Evolutionary conservation across 352 stramenopile species (phyloP), one percentile per base, ranked within the genome.

Genomic region (Globisporangium recalcitrans): DNA sequence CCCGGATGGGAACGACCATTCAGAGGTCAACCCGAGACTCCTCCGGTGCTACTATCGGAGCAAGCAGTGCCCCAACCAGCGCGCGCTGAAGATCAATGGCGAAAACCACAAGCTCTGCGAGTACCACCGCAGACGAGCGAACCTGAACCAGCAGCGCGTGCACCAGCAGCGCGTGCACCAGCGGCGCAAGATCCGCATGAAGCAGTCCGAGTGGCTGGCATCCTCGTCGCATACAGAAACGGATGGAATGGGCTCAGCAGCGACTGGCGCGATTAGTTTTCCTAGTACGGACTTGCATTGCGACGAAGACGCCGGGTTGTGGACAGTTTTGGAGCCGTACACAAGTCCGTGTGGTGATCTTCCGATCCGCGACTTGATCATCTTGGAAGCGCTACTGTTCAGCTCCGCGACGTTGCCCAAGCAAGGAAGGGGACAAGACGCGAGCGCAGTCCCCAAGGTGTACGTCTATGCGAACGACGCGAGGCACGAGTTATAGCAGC

Each of bases 81-180:
- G 73, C 48, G 71, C 73, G 9, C 53, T 70, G 58, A 81, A 81
- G 42, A 57, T 72, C 27, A 79, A 77, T 49, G 71, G 74, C 5
- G 66, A 78, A 21, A 49, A 51, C 27, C 74, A 82, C 44, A 65
- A 67, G 24, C 68, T 82, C 21, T 82, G 73, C 38, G 58, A 73
- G 19, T 67, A 67, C 29, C 73, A 82, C 49, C 73, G 71, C 4
- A 57, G 52, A 7, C 72, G 74, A 34, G 71, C 71, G 19, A 82
- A 82, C 62, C 52, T 70, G 42, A 78, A 78, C 63, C 74, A 79
- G 59, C 68, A 68, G 21, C 68, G 65, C 6, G 65, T 72, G 64
- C 64, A 74, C 36, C 58, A 77, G 56, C 70, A n/a, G n/a, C n/a
- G n/a, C n/a, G n/a, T n/a, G n/a, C n/a, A n/a, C n/a, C n/a, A n/a